Base-by-base conservation (phyloP, 306 rosid genomes). In the Mimosa pudica region DNA sequence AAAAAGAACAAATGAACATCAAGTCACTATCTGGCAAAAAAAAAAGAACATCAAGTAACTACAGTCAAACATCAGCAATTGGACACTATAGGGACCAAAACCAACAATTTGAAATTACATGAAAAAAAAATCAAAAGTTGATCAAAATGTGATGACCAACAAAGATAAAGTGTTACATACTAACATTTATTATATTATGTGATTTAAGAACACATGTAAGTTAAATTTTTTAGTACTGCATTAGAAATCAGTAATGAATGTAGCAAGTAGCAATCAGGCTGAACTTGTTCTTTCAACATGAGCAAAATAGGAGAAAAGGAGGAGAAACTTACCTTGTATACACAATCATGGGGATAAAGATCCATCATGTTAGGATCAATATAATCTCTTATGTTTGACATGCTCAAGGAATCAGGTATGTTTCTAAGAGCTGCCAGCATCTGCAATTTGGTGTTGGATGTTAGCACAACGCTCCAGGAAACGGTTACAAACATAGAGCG, bases 321-420 rank as follows among this genome's bases (percentile, higher is more conserved):
- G 78, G 77, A 69, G 30, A 71, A 41, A 64, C 75, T 82, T 85
- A 88, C 99, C 99, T 95, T 95, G 71, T 86, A 91, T 48, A 90
- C 92, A 89, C 99, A 95, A 83, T 95, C 98, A 85, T 89, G 99
- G 74, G 99, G 99, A 89, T 90, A 95, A 83, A 95, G 88, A 76
- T 93, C 90, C 99, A 89, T 90, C 98, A 95, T 89, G 88, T 82
- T 91, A 32, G 93, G 90, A 84, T 95, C 99, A 74, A 91, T 89
- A 75, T 85, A 88, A 83, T 90, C 93, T 80, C 85, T 93, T 89
- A 93, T 44, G 91, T 89, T 91, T 82, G 98, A 88, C 96, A 90
- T 90, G 78, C 85, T 91, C 92, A 84, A 77, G 58, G 97, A 87
- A 80, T 93, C 97, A 1, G 97, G 91, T 24, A 91, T 71, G 78